Conservation (phyloP, 768 basidiomycete genomes). For the Macrolepiota fuliginosa region DNA sequence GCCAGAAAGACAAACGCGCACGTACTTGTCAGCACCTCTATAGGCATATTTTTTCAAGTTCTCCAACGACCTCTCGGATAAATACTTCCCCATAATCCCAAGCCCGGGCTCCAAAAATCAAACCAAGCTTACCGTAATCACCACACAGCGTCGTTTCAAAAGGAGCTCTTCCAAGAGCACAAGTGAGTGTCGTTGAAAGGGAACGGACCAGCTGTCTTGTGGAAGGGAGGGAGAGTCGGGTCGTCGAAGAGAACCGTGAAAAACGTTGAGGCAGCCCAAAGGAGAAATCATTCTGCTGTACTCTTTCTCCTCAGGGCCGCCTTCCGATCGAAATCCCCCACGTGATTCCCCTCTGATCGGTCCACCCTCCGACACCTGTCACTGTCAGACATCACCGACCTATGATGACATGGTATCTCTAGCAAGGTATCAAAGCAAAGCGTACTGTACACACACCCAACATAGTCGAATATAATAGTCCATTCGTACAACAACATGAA, state of each 20-base stretch:
- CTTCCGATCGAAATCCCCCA: neutral
- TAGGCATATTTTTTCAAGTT: slow-evolving; percentile 80
- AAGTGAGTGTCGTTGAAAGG: neutral
- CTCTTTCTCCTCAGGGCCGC: neutral
- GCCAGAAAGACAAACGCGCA: slow-evolving; percentile 1
- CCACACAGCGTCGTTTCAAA: neutral
- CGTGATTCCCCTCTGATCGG: neutral
- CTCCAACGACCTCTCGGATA: slow-evolving; percentile 35
- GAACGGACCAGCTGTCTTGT: neutral
- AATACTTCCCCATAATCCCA: slow-evolving; percentile 1
- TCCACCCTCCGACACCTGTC: neutral
- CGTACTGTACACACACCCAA: neutral
- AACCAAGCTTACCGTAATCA: neutral
- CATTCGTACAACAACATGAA: neutral
- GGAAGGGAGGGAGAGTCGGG: neutral
- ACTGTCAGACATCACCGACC: too few species aligned
- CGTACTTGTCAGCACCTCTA: slow-evolving; percentile 79
- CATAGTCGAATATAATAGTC: neutral
- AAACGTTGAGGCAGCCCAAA: neutral
- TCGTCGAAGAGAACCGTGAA: neutral
- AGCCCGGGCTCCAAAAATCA: neutral
- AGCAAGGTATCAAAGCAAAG: neutral
- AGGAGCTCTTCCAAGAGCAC: neutral
- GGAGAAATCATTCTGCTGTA: neutral
- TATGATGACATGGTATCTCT: neutral